A percentile compares a stretch with the other conserved stretches of the same genome.
These are phyloP conservation scores for Raphanus sativus DNA, from an alignment of 345 rosid species.

Conservation along the genomic window DNA sequence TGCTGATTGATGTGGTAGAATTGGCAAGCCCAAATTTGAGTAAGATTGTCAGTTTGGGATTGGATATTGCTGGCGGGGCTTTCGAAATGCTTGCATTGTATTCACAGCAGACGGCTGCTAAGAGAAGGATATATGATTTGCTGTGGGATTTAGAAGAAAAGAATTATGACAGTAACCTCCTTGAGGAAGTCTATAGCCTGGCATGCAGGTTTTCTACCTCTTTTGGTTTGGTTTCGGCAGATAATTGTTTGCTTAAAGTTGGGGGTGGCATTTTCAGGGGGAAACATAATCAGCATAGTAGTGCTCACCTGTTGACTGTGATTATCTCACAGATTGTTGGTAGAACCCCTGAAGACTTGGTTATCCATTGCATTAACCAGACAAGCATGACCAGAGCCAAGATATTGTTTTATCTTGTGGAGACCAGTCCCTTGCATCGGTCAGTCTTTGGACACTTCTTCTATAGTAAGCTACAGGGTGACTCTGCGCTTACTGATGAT, in stretches of 20 bases:
- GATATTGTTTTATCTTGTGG: conserved; percentile 60
- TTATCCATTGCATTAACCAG: conserved; percentile 57
- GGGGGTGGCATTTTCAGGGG: conserved; percentile 45
- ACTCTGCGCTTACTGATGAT: conserved; percentile 49
- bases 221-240: conserved; percentile 49
- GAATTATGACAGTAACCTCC: conserved; percentile 45
- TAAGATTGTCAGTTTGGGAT: conserved; percentile 48
- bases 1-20: conserved; percentile 47
- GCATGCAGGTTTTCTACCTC: conserved; percentile 57
- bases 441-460: conserved; percentile 63
- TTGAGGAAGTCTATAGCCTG: conserved; percentile 62
- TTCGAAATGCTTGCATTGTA: conserved; percentile 56
- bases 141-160: conserved; percentile 58
- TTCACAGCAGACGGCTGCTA: conserved; percentile 50
- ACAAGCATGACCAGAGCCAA: conserved; percentile 59
- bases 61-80: conserved; percentile 65
- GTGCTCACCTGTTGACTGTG: conserved; percentile 60
- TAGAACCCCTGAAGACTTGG: conserved; percentile 58
- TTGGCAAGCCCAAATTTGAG: conserved; percentile 32
- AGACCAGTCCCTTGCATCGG: conserved; percentile 69
- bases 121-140: conserved; percentile 44
- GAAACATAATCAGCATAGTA: conserved; percentile 37
- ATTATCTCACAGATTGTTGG: conserved; percentile 50
- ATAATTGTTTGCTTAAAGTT: conserved; percentile 67
- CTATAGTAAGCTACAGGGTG: conserved; percentile 35